Evolutionary conservation across 2,329 filamentous ascomycete species (phyloP).

Genomic region (Hawksworthiomyces lignivorus): DNA sequence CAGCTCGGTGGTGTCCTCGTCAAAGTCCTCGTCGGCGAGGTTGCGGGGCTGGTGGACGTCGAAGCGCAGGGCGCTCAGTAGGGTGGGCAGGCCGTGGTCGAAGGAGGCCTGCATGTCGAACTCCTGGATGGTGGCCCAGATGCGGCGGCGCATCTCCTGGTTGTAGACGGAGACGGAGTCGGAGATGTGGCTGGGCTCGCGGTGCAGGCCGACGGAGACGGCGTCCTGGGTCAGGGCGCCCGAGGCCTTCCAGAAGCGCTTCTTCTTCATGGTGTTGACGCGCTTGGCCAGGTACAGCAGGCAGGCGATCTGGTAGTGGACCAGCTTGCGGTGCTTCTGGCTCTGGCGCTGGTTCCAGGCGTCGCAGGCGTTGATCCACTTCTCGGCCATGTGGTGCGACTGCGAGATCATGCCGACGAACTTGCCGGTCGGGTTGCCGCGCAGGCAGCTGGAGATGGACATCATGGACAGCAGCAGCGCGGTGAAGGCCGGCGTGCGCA

Average conservation of each 20-base stretch:
- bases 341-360: conserved; percentile 48
- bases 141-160: conserved; percentile 53
- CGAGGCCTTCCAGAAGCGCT: conserved; percentile 53
- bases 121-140: conserved; percentile 55
- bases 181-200: conserved; percentile 48
- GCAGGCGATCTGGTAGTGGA: conserved; percentile 54
- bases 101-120: conserved; percentile 56
- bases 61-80: conserved; percentile 49
- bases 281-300: conserved; percentile 54
- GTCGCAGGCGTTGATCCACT: conserved; percentile 50
- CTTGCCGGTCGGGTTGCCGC: conserved; percentile 43
- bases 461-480: conserved; percentile 53
- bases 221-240: conserved; percentile 50
- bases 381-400: conserved; percentile 46
- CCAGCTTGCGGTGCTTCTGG: conserved; percentile 52
- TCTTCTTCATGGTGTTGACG: conserved; percentile 56
- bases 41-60: conserved; percentile 50
- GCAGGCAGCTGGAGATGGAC: conserved; percentile 50
- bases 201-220: conserved; percentile 51
- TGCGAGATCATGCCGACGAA: conserved; percentile 53
- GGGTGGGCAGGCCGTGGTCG: conserved; percentile 51
- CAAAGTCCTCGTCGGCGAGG: conserved; percentile 46
- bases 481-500: conserved; percentile 46
- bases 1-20: conserved; percentile 37
- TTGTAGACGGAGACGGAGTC: conserved; percentile 51